Base-by-base conservation (phyloP, 371 early-diverging fungal genomes). In the Apophysomyces variabilis region DNA sequence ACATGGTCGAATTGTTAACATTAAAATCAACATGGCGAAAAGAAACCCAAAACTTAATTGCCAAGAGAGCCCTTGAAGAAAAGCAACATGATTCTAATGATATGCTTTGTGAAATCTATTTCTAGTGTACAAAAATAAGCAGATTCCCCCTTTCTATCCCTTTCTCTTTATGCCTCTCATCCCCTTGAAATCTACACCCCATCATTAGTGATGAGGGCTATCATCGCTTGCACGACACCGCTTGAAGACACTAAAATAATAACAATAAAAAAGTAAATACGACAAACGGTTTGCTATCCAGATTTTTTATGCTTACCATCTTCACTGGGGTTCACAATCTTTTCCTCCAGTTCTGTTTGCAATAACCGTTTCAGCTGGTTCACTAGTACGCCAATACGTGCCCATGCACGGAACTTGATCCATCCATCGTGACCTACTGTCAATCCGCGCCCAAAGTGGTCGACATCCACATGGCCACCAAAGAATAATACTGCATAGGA, bases 331-430 rank as follows among this genome's bases (percentile, higher is more conserved):
- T 92, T 80, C 36, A 86, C 86, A 64, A 95, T 83, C 78, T 93
- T 94, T 38, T 77, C 73, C 13, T 87, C 86, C 45, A 95, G 71
- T 43, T 87, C 80, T 37, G 84, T 74, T 59, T 91, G 91, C 38
- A 95, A 71, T 56, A 93, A 69, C 50, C 81, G 68, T 41, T 92
- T 87, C 21, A 95, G 65, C 16, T 90, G 91, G 66, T 90, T 90
- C 26, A 92, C 90, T 16, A 95, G 79, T 3, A 90, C 91, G 5
- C 91, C 91, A 50, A 93, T 89, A 38, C 95, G 78, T 11, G 94
- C 90, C 87, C 91, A 93, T 13, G 94, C 92, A 43, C 90, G 83
- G 68, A 93, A 83, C 66, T 85, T 82, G 50, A 86, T 75, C 76
- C 86, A 85, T 21, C 86, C 87, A 47, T 81, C 87, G 5, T 82